Evolutionary conservation across 2,329 filamentous ascomycete species (phyloP).

Genomic region (Aspergillus floridensis): DNA sequence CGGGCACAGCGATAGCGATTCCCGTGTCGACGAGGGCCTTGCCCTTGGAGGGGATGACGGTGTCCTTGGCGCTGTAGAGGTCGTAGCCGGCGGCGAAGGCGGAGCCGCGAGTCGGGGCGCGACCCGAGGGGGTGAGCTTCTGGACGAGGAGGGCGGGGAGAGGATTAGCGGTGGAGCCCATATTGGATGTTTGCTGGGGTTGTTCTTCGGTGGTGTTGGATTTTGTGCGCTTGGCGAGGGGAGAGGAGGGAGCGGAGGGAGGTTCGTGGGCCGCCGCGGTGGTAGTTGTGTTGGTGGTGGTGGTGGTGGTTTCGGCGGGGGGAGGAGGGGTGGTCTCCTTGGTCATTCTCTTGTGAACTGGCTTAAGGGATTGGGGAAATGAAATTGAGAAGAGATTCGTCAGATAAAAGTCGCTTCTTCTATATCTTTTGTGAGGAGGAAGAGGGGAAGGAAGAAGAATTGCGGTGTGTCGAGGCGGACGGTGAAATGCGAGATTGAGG

Average conservation of each 20-base stretch:
- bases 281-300: slow-evolving; percentile 21
- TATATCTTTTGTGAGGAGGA: slow-evolving; percentile 18
- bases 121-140: slow-evolving; percentile 77
- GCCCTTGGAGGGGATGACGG: slow-evolving; percentile 74
- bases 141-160: slow-evolving; percentile 75
- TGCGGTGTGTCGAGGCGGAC: slow-evolving; percentile 3
- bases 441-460: background rate
- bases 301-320: slow-evolving; percentile 23
- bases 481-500: slow-evolving; percentile 3
- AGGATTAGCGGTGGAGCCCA: slow-evolving; percentile 30
- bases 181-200: slow-evolving; percentile 18
- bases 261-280: slow-evolving; percentile 38
- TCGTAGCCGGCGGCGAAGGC: slow-evolving; percentile 92
- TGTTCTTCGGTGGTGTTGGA: slow-evolving; percentile 43
- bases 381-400: background rate
- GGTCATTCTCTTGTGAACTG: slow-evolving; percentile 37
- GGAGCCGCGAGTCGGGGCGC: slow-evolving; percentile 81
- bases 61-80: slow-evolving; percentile 73
- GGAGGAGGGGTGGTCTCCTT: slow-evolving; percentile 43
- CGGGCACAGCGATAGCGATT: slow-evolving; percentile 85
- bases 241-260: slow-evolving; percentile 66
- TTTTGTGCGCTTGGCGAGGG: slow-evolving; percentile 78
- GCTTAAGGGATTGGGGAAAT: background rate
- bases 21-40: slow-evolving; percentile 88
- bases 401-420: background rate